Conservation (phyloP, 495 filamentous ascomycete species). For the Penicillium verhagenii region DNA sequence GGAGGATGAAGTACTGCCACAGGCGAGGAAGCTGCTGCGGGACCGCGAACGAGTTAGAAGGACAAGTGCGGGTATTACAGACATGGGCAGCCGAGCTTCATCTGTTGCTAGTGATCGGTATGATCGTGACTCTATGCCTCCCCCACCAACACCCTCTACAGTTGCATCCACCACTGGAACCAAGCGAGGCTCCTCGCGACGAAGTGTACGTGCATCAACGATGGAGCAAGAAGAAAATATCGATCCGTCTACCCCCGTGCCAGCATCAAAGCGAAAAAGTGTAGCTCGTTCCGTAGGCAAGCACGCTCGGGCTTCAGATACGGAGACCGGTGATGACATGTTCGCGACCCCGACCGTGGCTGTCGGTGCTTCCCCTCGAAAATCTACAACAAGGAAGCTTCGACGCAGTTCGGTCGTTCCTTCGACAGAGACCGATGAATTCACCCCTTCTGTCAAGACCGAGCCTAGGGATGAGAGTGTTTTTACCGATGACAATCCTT, state of each 20-base stretch:
- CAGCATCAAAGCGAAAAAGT: constrained; percentile 30
- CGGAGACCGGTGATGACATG: constrained; percentile 43
- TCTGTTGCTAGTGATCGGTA: constrained; percentile 46
- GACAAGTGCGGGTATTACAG: constrained; percentile 79
- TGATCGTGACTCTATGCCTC: constrained; percentile 44
- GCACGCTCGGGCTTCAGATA: constrained; percentile 53
- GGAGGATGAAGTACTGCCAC: constrained; percentile 72
- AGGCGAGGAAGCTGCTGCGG: constrained; percentile 71
- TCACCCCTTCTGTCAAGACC: constrained; percentile 35
- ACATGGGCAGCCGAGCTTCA: constrained; percentile 62
- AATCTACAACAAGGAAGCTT: constrained; percentile 48
- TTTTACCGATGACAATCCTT: constrained; percentile 89
- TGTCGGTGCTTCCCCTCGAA: constrained; percentile 30
- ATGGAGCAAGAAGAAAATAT: constrained; percentile 35
- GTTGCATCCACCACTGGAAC: constrained; percentile 45
- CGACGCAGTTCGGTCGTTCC: constrained; percentile 58
- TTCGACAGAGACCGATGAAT: constrained; percentile 38
- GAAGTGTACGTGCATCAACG: constrained; percentile 38
- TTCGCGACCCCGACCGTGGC: constrained; percentile 35
- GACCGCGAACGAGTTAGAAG: constrained; percentile 73
- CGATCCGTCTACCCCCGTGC: constrained; percentile 31
- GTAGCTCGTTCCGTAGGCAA: constrained; percentile 47
- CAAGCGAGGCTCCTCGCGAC: constrained; percentile 37
- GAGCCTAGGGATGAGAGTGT: constrained; percentile 50
- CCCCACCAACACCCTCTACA: constrained; percentile 47